Conservation (phyloP, 2,329 filamentous ascomycete species). For the Aspergillus tanneri region DNA sequence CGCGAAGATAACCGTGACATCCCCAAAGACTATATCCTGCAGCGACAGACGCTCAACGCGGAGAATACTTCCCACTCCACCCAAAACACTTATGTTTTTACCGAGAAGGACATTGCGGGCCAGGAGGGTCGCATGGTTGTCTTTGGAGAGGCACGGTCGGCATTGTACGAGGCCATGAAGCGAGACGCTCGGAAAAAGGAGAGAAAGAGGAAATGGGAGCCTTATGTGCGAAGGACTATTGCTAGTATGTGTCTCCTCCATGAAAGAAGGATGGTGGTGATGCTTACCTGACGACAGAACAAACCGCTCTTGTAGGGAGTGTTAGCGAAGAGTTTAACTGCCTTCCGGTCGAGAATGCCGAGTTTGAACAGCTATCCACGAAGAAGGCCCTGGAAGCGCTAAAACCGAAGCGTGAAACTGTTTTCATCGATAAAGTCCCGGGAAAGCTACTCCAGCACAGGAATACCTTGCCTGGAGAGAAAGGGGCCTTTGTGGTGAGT, state of each 20-base stretch:
- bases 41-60: conserved; percentile 60
- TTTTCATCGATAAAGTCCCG: conserved; percentile 46
- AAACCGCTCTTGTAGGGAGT: conserved; percentile 71
- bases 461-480: conserved; percentile 48
- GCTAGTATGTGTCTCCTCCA: conserved; percentile 62
- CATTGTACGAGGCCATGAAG: conserved; percentile 48
- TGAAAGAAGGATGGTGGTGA: neutral
- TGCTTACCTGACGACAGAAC: conserved; percentile 55
- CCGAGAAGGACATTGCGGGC: conserved; percentile 85
- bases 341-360: conserved; percentile 68
- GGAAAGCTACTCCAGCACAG: conserved; percentile 60
- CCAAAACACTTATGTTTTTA: conserved; percentile 87
- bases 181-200: conserved; percentile 47
- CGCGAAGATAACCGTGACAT: conserved; percentile 68
- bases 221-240: conserved; percentile 60
- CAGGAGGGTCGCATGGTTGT: conserved; percentile 54
- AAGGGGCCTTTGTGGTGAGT: conserved; percentile 46
- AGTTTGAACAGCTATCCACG: conserved; percentile 63
- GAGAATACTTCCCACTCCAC: conserved; percentile 49
- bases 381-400: conserved; percentile 60
- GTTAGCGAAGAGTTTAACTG: conserved; percentile 75
- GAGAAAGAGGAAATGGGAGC: conserved; percentile 56
- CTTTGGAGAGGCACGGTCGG: conserved; percentile 47
- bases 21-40: conserved; percentile 85
- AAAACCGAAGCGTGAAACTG: conserved; percentile 59